Conservation (phyloP, 352 stramenopile species). For the Globisporangium heterothallicum region DNA sequence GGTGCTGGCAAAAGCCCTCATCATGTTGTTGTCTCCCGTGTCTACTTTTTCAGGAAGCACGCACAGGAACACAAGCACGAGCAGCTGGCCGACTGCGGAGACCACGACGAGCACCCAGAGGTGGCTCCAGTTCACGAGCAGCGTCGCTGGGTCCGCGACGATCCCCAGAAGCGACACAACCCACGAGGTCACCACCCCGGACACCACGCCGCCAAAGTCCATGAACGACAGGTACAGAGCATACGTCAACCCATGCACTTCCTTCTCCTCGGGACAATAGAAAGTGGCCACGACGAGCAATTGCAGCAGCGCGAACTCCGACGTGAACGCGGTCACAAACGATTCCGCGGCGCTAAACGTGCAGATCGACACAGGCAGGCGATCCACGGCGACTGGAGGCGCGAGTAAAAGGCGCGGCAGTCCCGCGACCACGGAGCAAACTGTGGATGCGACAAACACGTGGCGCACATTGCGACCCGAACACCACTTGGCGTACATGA, state of each 20-base stretch:
- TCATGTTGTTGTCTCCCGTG: conserved; percentile 11
- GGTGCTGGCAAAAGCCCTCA: conserved; percentile 9
- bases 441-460: conserved; percentile 71
- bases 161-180: conserved; percentile 59
- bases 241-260: conserved; percentile 73
- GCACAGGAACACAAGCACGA: conserved; percentile 64
- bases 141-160: conserved; percentile 41
- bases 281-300: conserved; percentile 79
- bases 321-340: conserved; percentile 73
- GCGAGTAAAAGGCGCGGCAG: conserved; percentile 61
- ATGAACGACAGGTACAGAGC: conserved; percentile 81
- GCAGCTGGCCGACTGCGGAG: conserved; percentile 46
- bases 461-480: conserved; percentile 55
- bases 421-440: conserved; percentile 56
- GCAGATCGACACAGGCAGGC: conserved; percentile 60
- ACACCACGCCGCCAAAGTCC: conserved; percentile 79
- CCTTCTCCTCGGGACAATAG: conserved; percentile 52
- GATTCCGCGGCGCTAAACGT: conserved; percentile 60
- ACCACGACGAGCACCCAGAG: conserved; percentile 63
- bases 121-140: conserved; percentile 51
- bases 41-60: conserved; percentile 65
- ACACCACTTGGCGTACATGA: conserved; percentile 70
- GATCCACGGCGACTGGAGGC: conserved; percentile 23
- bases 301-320: conserved; percentile 77
- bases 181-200: conserved; percentile 49